These are phyloP conservation scores for Malassezia brasiliensis DNA, from an alignment of 1,284 basidiomycete genomes.

Conservation along the genomic window DNA sequence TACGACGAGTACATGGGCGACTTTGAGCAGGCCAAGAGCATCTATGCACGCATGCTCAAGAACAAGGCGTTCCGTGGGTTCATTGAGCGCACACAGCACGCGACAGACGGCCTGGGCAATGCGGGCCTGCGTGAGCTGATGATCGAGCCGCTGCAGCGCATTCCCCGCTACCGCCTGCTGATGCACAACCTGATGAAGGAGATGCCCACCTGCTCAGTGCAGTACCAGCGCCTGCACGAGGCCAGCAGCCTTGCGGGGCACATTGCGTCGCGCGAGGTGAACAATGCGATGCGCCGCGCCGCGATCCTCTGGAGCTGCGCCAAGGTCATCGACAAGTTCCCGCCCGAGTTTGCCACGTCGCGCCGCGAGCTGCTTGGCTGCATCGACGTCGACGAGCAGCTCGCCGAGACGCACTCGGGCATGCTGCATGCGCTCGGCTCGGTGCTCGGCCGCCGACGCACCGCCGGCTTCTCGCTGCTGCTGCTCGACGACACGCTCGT, in stretches of 20 bases:
- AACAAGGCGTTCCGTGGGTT: conserved; percentile 71
- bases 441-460: conserved; percentile 5
- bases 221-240: conserved; percentile 61
- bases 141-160: conserved; percentile 99
- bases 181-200: conserved; percentile 56
- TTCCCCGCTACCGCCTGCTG: conserved; percentile 87
- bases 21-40: conserved; percentile 81
- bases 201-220: conserved; percentile 38
- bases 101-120: conserved; percentile 67
- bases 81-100: conserved; percentile 65
- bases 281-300: conserved; percentile 78
- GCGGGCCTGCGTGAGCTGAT: conserved; percentile 73
- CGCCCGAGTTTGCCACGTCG: conserved; percentile 55
- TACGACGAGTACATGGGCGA: conserved; percentile 85
- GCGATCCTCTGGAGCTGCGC: conserved; percentile 78
- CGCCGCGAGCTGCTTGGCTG: conserved; percentile 81
- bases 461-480: conserved; percentile 56
- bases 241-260: conserved; percentile 76
- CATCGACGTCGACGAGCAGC: conserved; percentile 76
- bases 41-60: conserved; percentile 71
- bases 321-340: conserved; percentile 79
- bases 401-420: not conserved
- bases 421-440: conserved; percentile 8
- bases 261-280: conserved; percentile 84
- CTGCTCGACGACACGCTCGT: conserved; percentile 90